These are phyloP conservation scores for Lactifluus pinguis DNA, from an alignment of 768 basidiomycete genomes.

Conservation along the genomic window DNA sequence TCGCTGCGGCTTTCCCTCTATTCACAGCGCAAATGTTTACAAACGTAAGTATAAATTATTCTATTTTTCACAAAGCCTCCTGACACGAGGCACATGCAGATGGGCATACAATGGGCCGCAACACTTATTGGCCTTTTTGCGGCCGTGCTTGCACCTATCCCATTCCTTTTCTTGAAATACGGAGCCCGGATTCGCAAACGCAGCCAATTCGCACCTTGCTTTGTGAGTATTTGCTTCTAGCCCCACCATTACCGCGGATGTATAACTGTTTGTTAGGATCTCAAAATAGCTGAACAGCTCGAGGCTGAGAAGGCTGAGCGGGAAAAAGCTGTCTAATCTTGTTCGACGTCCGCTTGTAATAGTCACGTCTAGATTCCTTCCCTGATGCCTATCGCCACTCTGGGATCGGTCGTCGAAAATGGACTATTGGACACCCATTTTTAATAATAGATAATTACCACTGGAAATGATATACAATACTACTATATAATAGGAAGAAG, in stretches of 20 bases:
- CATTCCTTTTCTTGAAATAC: conserved; percentile 31
- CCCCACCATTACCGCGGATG: neutral
- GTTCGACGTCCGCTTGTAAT: no score
- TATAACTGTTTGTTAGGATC: neutral
- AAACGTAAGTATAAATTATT: conserved; percentile 26
- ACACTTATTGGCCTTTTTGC: conserved; percentile 30
- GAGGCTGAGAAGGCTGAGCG: neutral
- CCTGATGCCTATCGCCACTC: no score
- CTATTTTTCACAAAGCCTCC: neutral
- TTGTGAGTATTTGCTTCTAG: neutral
- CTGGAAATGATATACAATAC: no score
- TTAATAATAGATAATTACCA: no score
- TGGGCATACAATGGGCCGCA: conserved; percentile 26
- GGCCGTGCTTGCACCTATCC: conserved; percentile 28
- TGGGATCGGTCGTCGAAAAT: no score
- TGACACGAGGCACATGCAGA: neutral
- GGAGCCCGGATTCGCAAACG: conserved; percentile 3
- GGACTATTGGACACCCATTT: no score
- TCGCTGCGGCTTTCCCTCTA: conserved; percentile 53
- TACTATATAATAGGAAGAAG: no score
- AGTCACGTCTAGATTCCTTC: no score
- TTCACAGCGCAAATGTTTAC: conserved; percentile 60
- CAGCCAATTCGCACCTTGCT: conserved; percentile 11
- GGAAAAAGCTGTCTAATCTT: neutral
- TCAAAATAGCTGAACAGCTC: conserved; percentile 8